phyloP scores from a whole-genome alignment of 306 rosid genomes.

The Neltuma alba region DNA sequence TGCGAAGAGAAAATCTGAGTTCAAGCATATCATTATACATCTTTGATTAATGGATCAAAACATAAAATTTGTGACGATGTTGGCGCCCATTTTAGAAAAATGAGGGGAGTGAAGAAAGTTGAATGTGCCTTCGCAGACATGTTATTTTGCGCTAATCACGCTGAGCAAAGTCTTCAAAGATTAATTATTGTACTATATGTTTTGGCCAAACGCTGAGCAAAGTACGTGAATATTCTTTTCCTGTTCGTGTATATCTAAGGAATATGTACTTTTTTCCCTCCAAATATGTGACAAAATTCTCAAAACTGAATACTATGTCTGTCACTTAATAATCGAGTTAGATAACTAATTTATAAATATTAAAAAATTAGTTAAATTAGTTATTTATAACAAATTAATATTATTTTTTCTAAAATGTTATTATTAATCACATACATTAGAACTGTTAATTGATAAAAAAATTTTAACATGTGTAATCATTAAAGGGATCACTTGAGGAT shows the following conservation, averaged over 20 bases:
- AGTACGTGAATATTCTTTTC: neutral
- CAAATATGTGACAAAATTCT: neutral
- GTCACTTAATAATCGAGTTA: no score
- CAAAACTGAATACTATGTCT: no score
- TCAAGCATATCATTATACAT: no score
- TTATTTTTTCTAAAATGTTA: no score
- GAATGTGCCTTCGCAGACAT: neutral
- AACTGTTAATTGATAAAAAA: no score
- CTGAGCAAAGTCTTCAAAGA: neutral
- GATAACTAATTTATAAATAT: no score
- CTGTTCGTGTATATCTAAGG: neutral
- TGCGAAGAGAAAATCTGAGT: no score
- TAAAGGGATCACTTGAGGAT: no score
- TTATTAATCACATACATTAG: no score
- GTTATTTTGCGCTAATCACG: neutral
- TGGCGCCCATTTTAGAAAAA: neutral
- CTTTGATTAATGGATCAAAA: neutral
- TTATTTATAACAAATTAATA: no score
- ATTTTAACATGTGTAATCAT: no score
- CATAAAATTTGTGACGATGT: neutral
- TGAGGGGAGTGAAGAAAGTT: neutral
- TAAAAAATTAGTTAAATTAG: no score
- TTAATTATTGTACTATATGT: neutral
- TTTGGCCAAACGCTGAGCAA: neutral
- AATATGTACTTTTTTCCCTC: neutral